A percentile compares a stretch with the other conserved stretches of the same genome.
These are phyloP conservation scores for Yarrowia porcina DNA, from an alignment of 805 yeast species.

Conservation along the genomic window DNA sequence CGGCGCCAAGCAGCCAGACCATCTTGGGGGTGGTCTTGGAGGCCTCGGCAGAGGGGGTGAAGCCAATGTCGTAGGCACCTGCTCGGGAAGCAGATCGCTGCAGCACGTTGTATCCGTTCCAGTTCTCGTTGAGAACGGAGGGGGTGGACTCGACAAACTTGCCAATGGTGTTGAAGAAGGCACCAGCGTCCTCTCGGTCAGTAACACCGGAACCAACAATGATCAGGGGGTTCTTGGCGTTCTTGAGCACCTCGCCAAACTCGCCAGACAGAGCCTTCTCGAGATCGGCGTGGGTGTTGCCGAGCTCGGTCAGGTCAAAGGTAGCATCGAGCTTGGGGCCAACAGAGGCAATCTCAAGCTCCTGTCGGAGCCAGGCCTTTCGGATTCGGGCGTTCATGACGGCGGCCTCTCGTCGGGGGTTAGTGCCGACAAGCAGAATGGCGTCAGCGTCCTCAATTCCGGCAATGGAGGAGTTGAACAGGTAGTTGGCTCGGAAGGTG, in stretches of 20 bases:
- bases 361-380: constrained; percentile 70
- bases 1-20: constrained; percentile 79
- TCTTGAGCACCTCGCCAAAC: constrained; percentile 62
- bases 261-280: constrained; percentile 60
- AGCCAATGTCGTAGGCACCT: constrained; percentile 84
- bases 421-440: constrained; percentile 75
- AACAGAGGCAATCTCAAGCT: constrained; percentile 61
- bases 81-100: constrained; percentile 87
- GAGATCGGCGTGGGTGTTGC: constrained; percentile 57
- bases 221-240: constrained; percentile 71
- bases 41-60: constrained; percentile 53
- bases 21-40: constrained; percentile 59
- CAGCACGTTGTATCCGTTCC: constrained; percentile 79
- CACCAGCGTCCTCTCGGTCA: constrained; percentile 61
- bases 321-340: constrained; percentile 80
- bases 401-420: constrained; percentile 88
- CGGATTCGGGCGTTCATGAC: constrained; percentile 81
- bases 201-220: constrained; percentile 78
- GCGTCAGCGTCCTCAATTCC: constrained; percentile 83
- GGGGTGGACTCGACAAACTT: constrained; percentile 54
- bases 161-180: constrained; percentile 57
- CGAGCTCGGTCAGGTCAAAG: constrained; percentile 61
- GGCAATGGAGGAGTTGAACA: constrained; percentile 73
- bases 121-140: constrained; percentile 63
- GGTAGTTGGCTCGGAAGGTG: constrained; percentile 73